phyloP scores from a whole-genome alignment of 2,329 filamentous ascomycete species.

The Akanthomyces muscarius region DNA sequence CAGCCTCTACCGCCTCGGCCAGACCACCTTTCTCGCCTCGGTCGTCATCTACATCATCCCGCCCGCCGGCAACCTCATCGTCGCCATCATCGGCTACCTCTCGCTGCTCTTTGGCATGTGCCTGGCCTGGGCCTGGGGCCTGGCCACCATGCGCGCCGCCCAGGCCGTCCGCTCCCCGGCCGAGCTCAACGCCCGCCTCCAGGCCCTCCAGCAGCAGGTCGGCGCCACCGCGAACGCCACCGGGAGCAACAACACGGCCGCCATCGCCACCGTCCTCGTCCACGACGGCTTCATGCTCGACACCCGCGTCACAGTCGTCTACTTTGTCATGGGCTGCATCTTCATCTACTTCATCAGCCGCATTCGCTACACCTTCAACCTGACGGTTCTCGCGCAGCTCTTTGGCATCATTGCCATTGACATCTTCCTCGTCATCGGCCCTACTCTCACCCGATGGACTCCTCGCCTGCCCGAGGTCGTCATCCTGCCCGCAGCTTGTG shows the following conservation, averaged over 20 bases:
- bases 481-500: conserved; percentile 43
- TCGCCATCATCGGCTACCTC: conserved; percentile 40
- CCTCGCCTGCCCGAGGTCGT: conserved; percentile 36
- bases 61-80: conserved; percentile 41
- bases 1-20: conserved; percentile 36
- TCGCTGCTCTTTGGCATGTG: conserved; percentile 44
- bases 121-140: conserved; percentile 47
- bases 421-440: conserved; percentile 41
- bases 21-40: conserved; percentile 42
- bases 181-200: conserved; percentile 33
- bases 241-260: conserved; percentile 19
- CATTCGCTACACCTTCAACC: conserved; percentile 41
- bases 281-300: conserved; percentile 46
- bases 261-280: conserved; percentile 30
- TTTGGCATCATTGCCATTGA: conserved; percentile 46
- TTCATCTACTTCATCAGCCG: conserved; percentile 44
- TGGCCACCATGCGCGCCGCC: conserved; percentile 46
- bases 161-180: conserved; percentile 37
- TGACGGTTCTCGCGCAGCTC: conserved; percentile 41
- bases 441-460: conserved; percentile 38
- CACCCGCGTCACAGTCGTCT: conserved; percentile 38
- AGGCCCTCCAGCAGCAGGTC: conserved; percentile 33
- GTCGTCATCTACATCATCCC: conserved; percentile 43
- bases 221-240: conserved; percentile 30
- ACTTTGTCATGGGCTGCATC: conserved; percentile 35